Percentiles rank a stretch among this genome's conserved stretches.
Evolutionary conservation across 2,329 filamentous ascomycete species (phyloP).

Genomic region (Cordyceps militaris): DNA sequence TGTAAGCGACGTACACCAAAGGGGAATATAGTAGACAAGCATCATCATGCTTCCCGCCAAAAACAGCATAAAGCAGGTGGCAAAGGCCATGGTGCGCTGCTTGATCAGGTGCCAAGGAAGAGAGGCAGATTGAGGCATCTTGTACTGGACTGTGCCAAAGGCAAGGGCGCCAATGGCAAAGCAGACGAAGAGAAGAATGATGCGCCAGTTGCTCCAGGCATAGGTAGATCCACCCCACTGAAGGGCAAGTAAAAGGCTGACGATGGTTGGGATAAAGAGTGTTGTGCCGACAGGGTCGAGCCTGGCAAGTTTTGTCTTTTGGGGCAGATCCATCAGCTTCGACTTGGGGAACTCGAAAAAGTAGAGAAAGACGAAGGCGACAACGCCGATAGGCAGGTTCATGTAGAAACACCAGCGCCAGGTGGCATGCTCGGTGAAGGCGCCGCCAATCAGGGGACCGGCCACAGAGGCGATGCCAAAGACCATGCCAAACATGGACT

Average conservation of each 20-base stretch:
- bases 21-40: slow-evolving; percentile 45
- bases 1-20: slow-evolving; percentile 43
- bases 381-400: slow-evolving; percentile 26
- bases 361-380: slow-evolving; percentile 42
- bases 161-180: slow-evolving; percentile 39
- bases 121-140: slow-evolving; percentile 48
- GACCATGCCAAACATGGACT: slow-evolving; percentile 35
- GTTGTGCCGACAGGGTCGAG: slow-evolving; percentile 54
- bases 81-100: slow-evolving; percentile 47
- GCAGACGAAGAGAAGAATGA: slow-evolving; percentile 46
- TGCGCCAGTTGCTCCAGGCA: slow-evolving; percentile 44
- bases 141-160: slow-evolving; percentile 46
- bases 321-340: slow-evolving; percentile 19
- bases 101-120: slow-evolving; percentile 48
- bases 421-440: slow-evolving; percentile 15
- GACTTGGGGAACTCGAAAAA: slow-evolving; percentile 38
- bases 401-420: slow-evolving; percentile 14
- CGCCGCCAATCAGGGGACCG: slow-evolving; percentile 20
- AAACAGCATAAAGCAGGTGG: slow-evolving; percentile 40
- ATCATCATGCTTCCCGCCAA: slow-evolving; percentile 46
- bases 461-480: slow-evolving; percentile 31
- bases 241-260: slow-evolving; percentile 54
- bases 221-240: slow-evolving; percentile 55
- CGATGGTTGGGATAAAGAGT: slow-evolving; percentile 52
- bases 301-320: slow-evolving; percentile 39